Evolutionary conservation across 2,329 filamentous ascomycete genomes (phyloP), one percentile per base, ranked within the genome.

Genomic region (Hymenoscyphus linearis): DNA sequence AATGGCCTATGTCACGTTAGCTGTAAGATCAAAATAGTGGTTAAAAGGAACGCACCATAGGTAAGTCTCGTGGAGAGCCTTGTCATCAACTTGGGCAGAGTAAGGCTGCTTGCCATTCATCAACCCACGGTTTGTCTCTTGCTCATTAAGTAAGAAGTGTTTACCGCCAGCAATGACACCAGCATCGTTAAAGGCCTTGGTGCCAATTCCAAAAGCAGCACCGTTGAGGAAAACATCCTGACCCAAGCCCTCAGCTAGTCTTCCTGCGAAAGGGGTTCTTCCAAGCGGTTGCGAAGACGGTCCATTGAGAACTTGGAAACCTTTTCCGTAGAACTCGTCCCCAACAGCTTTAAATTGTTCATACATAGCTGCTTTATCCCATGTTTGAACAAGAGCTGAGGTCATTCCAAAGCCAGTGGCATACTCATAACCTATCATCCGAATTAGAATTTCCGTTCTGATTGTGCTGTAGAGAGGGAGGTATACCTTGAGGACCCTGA

Each of bases 41-140:
- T 95, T 79, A n/a, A 0, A 85, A 87, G 72, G 95, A 96, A 34
- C 44, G 0, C 91, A 91, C 90, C 90, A 95, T 0, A 87, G 80
- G 68, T 96, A 96, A 0, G 95, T 76, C 74, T 91, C 88, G 69
- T 91, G 88, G 66, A 90, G 70, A 0, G 87, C 85, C 36, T 87
- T 81, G 69, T 91, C 89, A 63, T 90, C 89, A 37, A 82, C 77
- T 66, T 84, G 82, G 18, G 58, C 56, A 5, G 61, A 64, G 40
- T 65, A 64, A 35, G 64, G 57, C 5, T 31, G 50, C 18, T 55
- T 69, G 6, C 25, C 67, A 62, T 54, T 74, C 7, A 10, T 25
- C 5, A 57, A 37, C 26, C 36, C 34, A 7, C 65, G 57, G 27
- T 66, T 67, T 4, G 62, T 66, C 37, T 67, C 65, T 56, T 66